These are phyloP conservation scores for Diplodia intermedia DNA, from an alignment of 2,329 filamentous ascomycete genomes.

Conservation along the genomic window DNA sequence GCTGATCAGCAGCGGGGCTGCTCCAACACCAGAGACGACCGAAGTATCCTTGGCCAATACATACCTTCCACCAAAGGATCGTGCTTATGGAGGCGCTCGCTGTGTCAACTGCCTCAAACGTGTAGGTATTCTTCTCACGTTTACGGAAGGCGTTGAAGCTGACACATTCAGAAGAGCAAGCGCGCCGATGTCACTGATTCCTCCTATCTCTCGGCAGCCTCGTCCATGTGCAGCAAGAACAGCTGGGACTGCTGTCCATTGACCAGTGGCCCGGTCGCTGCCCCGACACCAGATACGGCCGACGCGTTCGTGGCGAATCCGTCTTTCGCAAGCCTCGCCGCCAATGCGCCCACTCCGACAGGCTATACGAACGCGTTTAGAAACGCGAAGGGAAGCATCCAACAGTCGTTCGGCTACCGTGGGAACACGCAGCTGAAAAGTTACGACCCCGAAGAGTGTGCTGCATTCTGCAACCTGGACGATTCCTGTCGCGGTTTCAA, in stretches of 20 bases:
- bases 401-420: constrained; percentile 31
- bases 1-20: too few species aligned
- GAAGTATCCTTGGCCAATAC: too few species aligned
- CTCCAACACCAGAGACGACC: too few species aligned
- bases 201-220: neutral
- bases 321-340: neutral
- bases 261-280: neutral
- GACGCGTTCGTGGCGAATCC: neutral
- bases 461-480: constrained; percentile 32
- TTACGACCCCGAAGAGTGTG: constrained; percentile 35
- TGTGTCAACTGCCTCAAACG: too few species aligned
- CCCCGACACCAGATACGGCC: constrained; percentile 3
- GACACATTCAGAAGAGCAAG: neutral
- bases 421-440: constrained; percentile 28
- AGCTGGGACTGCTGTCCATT: constrained; percentile 17
- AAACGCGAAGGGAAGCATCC: constrained; percentile 31
- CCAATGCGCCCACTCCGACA: constrained; percentile 16
- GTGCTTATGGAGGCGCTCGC: too few species aligned
- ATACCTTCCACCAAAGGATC: too few species aligned
- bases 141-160: too few species aligned
- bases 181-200: constrained; percentile 3
- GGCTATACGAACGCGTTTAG: constrained; percentile 33
- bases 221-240: neutral
- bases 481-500: constrained; percentile 37
- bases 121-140: too few species aligned